Evolutionary conservation across 108 stramenopile genomes (phyloP).

Genomic region (Fragilaria crotonensis): DNA sequence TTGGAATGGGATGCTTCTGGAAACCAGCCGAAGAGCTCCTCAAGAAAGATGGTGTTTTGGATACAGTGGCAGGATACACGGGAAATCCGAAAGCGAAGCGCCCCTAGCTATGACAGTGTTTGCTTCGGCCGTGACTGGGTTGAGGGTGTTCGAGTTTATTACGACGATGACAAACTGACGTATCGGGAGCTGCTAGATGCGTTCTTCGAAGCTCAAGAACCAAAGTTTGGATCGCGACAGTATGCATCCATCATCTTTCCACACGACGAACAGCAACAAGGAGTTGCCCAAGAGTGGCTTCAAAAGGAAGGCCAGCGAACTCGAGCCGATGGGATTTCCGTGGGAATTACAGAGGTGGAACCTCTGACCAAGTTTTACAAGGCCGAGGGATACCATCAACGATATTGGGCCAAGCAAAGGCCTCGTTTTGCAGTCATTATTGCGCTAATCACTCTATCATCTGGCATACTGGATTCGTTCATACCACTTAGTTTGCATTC

Average conservation of each 20-base stretch:
- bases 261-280: slow-evolving; percentile 33
- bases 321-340: slow-evolving; percentile 29
- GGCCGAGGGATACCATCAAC: slow-evolving; percentile 77
- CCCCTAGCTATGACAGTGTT: slow-evolving; percentile 48
- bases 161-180: slow-evolving; percentile 46
- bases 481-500: slow-evolving; percentile 17
- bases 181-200: slow-evolving; percentile 53
- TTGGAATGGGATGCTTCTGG: slow-evolving; percentile 85
- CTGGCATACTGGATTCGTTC: slow-evolving; percentile 24
- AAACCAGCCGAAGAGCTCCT: slow-evolving; percentile 60
- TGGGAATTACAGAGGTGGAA: slow-evolving; percentile 42
- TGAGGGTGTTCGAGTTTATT: slow-evolving; percentile 44
- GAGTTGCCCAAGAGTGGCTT: slow-evolving; percentile 16
- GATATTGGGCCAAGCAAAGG: slow-evolving; percentile 73
- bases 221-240: slow-evolving; percentile 46
- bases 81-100: slow-evolving; percentile 31
- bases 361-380: slow-evolving; percentile 47
- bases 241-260: slow-evolving; percentile 72
- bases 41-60: slow-evolving; percentile 49
- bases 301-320: slow-evolving; percentile 8
- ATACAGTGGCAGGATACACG: slow-evolving; percentile 63
- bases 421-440: slow-evolving; percentile 33
- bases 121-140: slow-evolving; percentile 47
- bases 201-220: slow-evolving; percentile 60
- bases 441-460: slow-evolving; percentile 29